Percentiles rank a stretch among this genome's conserved stretches.
Conservation (phyloP, 2,329 filamentous ascomycete genomes). For the Emmonsiellopsis sp. region DNA sequence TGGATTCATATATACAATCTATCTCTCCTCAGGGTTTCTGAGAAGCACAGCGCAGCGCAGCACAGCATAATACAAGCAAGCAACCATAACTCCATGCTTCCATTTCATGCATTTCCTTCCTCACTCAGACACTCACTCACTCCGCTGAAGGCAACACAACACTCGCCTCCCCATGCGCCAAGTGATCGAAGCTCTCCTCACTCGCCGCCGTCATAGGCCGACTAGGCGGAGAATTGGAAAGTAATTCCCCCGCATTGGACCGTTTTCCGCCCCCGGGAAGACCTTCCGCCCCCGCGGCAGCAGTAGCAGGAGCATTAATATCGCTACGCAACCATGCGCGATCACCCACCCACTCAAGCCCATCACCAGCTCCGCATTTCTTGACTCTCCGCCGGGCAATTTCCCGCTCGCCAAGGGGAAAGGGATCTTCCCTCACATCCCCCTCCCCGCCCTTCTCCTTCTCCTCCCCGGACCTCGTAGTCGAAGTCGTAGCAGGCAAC, state of each 20-base stretch:
- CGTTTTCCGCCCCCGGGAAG: conserved; percentile 5
- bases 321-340: conserved; percentile 16
- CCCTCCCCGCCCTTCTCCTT: conserved; percentile 9
- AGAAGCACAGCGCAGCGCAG: neutral
- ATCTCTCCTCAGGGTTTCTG: too few species aligned
- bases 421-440: conserved; percentile 4
- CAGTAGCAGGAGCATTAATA: conserved; percentile 3
- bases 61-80: neutral
- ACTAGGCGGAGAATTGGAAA: conserved; percentile 17
- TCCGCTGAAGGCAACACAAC: conserved; percentile 20
- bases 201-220: conserved; percentile 32
- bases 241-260: neutral
- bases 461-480: neutral
- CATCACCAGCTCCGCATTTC: conserved; percentile 26
- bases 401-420: conserved; percentile 38
- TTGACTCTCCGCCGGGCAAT: conserved; percentile 19
- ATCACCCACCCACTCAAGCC: conserved; percentile 33
- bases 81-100: neutral
- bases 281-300: neutral
- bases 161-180: conserved; percentile 36
- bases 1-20: too few species aligned
- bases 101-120: neutral
- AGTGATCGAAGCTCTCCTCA: conserved; percentile 40
- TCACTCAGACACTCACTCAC: neutral
- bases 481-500: conserved; percentile 19